Conservation (phyloP, 179 eudicot species). For the Monotropa hypopitys region DNA sequence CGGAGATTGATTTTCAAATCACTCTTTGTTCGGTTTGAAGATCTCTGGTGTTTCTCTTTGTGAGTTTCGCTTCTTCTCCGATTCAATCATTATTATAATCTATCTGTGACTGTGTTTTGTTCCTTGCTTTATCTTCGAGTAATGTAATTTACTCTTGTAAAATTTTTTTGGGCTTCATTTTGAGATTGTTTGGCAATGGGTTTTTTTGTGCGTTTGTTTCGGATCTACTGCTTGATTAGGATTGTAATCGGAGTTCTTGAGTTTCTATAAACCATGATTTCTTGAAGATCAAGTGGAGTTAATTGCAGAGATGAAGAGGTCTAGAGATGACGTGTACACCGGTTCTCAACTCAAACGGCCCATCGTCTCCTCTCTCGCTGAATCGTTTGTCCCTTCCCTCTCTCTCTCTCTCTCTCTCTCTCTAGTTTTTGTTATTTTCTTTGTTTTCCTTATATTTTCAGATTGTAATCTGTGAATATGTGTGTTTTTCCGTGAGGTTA, state of each 20-base stretch:
- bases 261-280: conserved; percentile 10
- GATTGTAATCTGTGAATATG: neutral
- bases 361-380: conserved; percentile 43
- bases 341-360: conserved; percentile 65
- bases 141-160: neutral
- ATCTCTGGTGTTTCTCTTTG: conserved; percentile 2
- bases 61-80: neutral
- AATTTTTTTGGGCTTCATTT: conserved; percentile 4
- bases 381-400: conserved; percentile 66
- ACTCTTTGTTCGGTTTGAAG: neutral
- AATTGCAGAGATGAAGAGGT: conserved; percentile 58
- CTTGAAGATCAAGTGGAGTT: conserved; percentile 12
- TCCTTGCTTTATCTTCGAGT: conserved; percentile 24
- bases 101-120: neutral
- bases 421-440: neutral
- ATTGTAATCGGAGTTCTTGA: conserved; percentile 14
- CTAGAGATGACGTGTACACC: conserved; percentile 50
- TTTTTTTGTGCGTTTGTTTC: neutral
- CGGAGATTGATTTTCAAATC: neutral
- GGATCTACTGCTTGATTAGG: conserved; percentile 20
- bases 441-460: neutral
- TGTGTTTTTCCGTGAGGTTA: neutral
- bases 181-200: neutral
- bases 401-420: conserved; percentile 6
- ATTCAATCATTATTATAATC: neutral